Evolutionary conservation across 306 rosid genomes (phyloP).

Genomic region (Medicago ruthenica): DNA sequence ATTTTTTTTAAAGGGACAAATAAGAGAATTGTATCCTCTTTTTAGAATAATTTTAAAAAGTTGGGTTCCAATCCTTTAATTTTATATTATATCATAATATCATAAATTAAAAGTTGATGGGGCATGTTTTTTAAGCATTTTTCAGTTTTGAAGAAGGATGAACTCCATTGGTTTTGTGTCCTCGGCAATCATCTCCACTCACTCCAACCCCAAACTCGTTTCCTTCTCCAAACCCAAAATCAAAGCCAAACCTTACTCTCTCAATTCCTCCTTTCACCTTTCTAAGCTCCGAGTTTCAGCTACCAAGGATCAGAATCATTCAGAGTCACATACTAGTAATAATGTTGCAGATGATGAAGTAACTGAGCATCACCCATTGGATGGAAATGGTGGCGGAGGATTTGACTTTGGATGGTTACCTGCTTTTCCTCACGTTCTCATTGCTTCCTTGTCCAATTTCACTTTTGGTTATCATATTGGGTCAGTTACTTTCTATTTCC

Average conservation of each 20-base stretch:
- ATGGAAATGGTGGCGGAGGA: slow-evolving; percentile 38
- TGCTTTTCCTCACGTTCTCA: slow-evolving; percentile 75
- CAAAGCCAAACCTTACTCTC: slow-evolving; percentile 12
- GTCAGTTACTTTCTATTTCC: slow-evolving; percentile 52
- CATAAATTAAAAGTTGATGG: too few species aligned
- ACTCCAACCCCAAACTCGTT: slow-evolving; percentile 17
- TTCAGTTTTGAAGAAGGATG: slow-evolving; percentile 35
- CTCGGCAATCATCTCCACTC: slow-evolving; percentile 24
- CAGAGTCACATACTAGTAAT: slow-evolving; percentile 30
- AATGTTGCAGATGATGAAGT: slow-evolving; percentile 54
- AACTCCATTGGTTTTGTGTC: slow-evolving; percentile 27
- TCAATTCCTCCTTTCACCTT: slow-evolving; percentile 34
- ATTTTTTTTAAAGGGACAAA: too few species aligned
- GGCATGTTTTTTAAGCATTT: neutral
- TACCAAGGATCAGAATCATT: slow-evolving; percentile 48
- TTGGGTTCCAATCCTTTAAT: too few species aligned
- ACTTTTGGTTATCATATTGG: slow-evolving; percentile 92
- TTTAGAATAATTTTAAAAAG: too few species aligned
- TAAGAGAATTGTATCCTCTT: too few species aligned
- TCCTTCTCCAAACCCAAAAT: slow-evolving; percentile 13
- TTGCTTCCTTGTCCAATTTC: slow-evolving; percentile 84
- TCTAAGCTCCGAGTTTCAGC: slow-evolving; percentile 45
- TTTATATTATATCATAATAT: too few species aligned
- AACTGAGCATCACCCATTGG: slow-evolving; percentile 25
- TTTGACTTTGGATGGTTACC: slow-evolving; percentile 74